Percentiles rank a stretch among this genome's conserved stretches.
Conservation (phyloP, 225 moss, liverwort and hornwort genomes). For the Antitrichia curtipendula region DNA sequence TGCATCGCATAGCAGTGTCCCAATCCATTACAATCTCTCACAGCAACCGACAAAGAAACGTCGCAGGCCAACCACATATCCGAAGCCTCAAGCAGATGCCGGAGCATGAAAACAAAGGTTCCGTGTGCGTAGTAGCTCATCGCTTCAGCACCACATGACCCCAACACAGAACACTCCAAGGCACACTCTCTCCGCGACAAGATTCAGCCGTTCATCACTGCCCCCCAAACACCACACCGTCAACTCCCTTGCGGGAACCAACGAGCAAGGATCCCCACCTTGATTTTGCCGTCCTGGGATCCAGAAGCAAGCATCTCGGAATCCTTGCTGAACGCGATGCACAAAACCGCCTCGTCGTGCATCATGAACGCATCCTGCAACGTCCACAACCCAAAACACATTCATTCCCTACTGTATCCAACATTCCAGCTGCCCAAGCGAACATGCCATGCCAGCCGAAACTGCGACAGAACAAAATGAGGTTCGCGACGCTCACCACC, state of each 20-base stretch:
- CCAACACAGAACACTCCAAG: neutral
- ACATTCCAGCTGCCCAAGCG: neutral
- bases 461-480: neutral
- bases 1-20: neutral
- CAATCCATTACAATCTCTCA: neutral
- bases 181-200: neutral
- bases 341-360: constrained; percentile 97
- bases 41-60: neutral
- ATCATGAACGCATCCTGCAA: constrained; percentile 99
- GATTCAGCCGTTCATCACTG: neutral
- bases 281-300: constrained; percentile 99
- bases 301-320: constrained; percentile 99
- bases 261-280: constrained; percentile 26
- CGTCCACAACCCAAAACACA: neutral
- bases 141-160: neutral
- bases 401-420: neutral
- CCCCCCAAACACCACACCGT: neutral
- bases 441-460: neutral
- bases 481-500: constrained; percentile 32
- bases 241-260: neutral
- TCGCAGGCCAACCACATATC: neutral
- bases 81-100: neutral
- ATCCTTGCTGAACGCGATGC: constrained; percentile 84
- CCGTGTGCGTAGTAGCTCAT: neutral
- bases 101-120: neutral